These are phyloP conservation scores for Naganishia vaughanmartiniae DNA, from an alignment of 768 basidiomycete genomes.

Conservation along the genomic window DNA sequence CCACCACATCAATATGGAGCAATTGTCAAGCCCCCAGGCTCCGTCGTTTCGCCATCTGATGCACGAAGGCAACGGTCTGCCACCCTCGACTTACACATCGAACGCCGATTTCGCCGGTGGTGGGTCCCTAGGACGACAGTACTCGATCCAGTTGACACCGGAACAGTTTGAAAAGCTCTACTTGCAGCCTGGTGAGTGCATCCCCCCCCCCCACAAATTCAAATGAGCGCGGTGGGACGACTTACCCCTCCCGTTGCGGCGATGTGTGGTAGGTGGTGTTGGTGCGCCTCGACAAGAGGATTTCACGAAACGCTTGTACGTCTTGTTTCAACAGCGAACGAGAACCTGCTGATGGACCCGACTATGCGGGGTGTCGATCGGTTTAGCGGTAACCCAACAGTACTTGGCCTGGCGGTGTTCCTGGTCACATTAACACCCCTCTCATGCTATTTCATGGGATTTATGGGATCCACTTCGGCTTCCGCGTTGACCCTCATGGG, in stretches of 20 bases:
- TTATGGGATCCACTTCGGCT: slow-evolving; percentile 15
- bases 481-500: neutral
- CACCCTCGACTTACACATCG: neutral
- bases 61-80: neutral
- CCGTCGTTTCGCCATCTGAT: slow-evolving; percentile 3
- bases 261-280: slow-evolving; percentile 26
- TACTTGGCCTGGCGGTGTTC: slow-evolving; percentile 39
- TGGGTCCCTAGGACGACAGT: slow-evolving; percentile 36
- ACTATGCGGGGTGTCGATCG: neutral
- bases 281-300: slow-evolving; percentile 36
- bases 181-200: slow-evolving; percentile 39
- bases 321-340: neutral
- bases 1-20: neutral
- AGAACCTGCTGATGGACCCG: neutral
- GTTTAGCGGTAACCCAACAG: slow-evolving; percentile 40
- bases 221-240: neutral
- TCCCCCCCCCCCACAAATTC: no score
- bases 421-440: slow-evolving; percentile 40
- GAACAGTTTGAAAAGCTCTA: slow-evolving; percentile 46
- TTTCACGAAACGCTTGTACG: slow-evolving; percentile 34
- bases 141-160: slow-evolving; percentile 36
- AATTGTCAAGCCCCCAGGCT: neutral
- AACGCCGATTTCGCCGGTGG: slow-evolving; percentile 32
- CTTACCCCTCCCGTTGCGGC: neutral
- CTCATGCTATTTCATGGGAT: slow-evolving; percentile 40